Percentiles rank a stretch among this genome's conserved stretches.
Evolutionary conservation across 2,329 filamentous ascomycete species (phyloP).

Genomic region (Harringtonia aguacate): DNA sequence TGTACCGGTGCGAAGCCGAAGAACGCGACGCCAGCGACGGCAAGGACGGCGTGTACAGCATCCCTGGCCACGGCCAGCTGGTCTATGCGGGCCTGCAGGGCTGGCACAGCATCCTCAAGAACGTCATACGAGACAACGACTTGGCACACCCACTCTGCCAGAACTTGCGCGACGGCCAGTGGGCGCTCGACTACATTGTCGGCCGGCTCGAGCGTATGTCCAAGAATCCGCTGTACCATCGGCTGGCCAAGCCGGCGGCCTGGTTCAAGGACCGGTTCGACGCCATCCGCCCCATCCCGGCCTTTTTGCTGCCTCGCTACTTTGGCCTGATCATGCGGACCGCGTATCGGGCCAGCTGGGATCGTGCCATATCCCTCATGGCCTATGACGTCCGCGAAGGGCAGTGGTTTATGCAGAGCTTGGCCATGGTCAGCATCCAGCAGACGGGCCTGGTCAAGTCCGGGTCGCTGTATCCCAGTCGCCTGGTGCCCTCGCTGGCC

Average conservation of each 20-base stretch:
- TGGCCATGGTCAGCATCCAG: conserved; percentile 87
- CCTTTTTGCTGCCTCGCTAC: conserved; percentile 83
- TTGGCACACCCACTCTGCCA: conserved; percentile 89
- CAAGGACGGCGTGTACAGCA: conserved; percentile 76
- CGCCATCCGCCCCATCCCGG: conserved; percentile 74
- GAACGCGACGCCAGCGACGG: conserved; percentile 69
- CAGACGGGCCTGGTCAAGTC: conserved; percentile 83
- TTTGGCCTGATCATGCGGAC: conserved; percentile 84
- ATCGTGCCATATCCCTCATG: conserved; percentile 70
- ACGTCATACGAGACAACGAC: conserved; percentile 80
- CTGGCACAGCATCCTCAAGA: conserved; percentile 88
- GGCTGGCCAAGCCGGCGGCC: conserved; percentile 52
- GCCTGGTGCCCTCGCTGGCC: conserved; percentile 74
- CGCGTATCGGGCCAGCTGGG: conserved; percentile 74
- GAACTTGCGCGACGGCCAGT: conserved; percentile 82
- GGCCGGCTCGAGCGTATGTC: conserved; percentile 66
- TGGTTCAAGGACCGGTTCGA: conserved; percentile 84
- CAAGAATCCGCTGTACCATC: conserved; percentile 47
- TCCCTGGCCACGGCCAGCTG: conserved; percentile 73
- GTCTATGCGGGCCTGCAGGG: conserved; percentile 97
- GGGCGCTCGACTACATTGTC: conserved; percentile 83
- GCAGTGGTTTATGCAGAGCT: conserved; percentile 78
- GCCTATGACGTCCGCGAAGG: conserved; percentile 65
- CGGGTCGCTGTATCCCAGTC: conserved; percentile 80
- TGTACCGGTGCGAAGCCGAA: conserved; percentile 88